Base-by-base conservation (phyloP, 139 green algal species). In the Spirogloea muscicola region DNA sequence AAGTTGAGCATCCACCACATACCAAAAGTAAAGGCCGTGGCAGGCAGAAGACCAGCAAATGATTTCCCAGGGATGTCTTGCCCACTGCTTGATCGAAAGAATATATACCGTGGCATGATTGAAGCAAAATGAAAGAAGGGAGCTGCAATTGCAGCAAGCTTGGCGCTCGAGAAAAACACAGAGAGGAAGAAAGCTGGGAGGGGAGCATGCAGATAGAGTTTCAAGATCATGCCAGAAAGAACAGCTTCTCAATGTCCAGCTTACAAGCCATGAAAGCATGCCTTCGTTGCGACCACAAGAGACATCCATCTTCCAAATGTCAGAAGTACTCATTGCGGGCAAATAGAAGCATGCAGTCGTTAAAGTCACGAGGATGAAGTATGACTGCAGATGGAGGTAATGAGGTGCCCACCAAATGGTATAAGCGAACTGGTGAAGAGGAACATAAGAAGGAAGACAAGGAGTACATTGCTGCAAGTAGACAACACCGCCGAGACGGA, bases 21-120 rank as follows among this genome's bases (percentile, higher is more conserved):
- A 77, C 72, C 72, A 63, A 80, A 80, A 3, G 72, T 74, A n/a
- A 80, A 80, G 4, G 72, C 72, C 13, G 72, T 80, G 31, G 72
- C 38, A 3, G 72, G 60, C 3, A 80, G 61, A 5, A 80, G 3
- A 38, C n/a, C 36, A 39, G 63, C 72, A n/a, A 46, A 21, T 2
- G 21, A 70, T 41, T 80, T 80, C 34, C 65, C 61, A 16, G 65
- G 31, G 64, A 80, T 76, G 3, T 63, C 72, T 46, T 80, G 72
- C 6, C 39, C 63, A 29, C 31, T 52, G 61, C 10, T 68, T 29
- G 72, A 43, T 13, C 72, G 72, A 33, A 80, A 80, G 61, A 80
- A 80, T 16, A 80, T 25, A 33, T 80, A 80, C 6, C 72, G 72
- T 2, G 72, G 72, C 44, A 80, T 63, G 44, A 80, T 74, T 29